Percentiles rank a stretch among this genome's conserved stretches.
These are phyloP conservation scores for Chytriomyces sp. DNA, from an alignment of 192 early-diverging fungal species.

Conservation along the genomic window DNA sequence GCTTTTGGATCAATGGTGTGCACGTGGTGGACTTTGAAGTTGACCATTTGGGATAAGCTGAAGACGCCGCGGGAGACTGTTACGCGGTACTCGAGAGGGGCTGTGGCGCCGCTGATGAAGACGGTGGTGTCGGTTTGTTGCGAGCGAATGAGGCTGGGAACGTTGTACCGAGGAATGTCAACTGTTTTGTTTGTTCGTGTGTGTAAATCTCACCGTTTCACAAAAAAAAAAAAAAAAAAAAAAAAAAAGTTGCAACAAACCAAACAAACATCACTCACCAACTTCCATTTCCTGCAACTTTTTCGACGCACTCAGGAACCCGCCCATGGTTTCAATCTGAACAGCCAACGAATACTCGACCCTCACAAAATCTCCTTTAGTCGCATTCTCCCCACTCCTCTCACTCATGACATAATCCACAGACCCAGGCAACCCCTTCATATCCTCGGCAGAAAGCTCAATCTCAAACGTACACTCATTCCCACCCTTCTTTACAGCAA, in stretches of 20 bases:
- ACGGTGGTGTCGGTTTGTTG: constrained; percentile 19
- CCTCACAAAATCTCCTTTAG: background rate
- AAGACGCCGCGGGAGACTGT: constrained; percentile 26
- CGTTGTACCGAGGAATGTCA: constrained; percentile 36
- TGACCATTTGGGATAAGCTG: constrained; percentile 6
- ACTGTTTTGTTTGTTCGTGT: constrained; percentile 1
- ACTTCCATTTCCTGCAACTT: background rate
- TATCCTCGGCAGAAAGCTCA: background rate
- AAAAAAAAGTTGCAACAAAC: background rate
- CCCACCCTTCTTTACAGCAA: constrained; percentile 8
- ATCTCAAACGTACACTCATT: constrained; percentile 28
- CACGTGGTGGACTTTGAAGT: constrained; percentile 12
- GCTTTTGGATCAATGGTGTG: background rate
- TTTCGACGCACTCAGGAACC: constrained; percentile 12
- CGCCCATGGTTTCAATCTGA: constrained; percentile 22
- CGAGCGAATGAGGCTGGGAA: constrained; percentile 11
- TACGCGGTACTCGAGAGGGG: constrained; percentile 16
- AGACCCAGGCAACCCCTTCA: constrained; percentile 18
- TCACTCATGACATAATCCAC: constrained; percentile 2
- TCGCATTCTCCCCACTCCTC: background rate
- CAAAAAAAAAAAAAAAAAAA: background rate
- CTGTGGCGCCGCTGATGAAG: constrained; percentile 24
- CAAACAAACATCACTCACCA: background rate
- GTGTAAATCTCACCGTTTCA: background rate
- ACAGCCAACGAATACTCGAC: constrained; percentile 21